A percentile compares a stretch with the other conserved stretches of the same genome.
Evolutionary conservation across 2,329 filamentous ascomycete species (phyloP).

Genomic region (Pseudopithomyces maydicus): DNA sequence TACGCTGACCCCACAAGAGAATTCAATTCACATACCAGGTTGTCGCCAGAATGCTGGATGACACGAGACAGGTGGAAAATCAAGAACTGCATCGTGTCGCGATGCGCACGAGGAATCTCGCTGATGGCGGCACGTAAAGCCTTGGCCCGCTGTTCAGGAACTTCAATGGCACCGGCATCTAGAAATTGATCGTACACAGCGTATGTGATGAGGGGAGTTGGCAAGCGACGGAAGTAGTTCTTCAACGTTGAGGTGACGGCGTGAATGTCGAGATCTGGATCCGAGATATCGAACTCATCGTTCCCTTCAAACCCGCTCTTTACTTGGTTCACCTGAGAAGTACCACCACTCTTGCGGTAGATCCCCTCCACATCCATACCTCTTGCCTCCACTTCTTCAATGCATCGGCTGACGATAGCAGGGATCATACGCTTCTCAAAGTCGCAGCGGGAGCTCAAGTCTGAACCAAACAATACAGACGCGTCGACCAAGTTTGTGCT

Average conservation of each 20-base stretch:
- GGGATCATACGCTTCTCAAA: constrained; percentile 89
- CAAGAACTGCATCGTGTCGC: constrained; percentile 89
- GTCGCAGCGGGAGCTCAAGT: constrained; percentile 82
- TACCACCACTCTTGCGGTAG: constrained; percentile 95
- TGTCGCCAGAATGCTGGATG: constrained; percentile 79
- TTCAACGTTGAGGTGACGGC: constrained; percentile 95
- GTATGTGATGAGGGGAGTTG: constrained; percentile 86
- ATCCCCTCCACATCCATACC: constrained; percentile 97
- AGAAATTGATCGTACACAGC: constrained; percentile 89
- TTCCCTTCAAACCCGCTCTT: constrained; percentile 89
- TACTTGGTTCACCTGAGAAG: constrained; percentile 86
- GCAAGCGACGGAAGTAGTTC: constrained; percentile 95
- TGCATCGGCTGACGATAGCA: constrained; percentile 87
- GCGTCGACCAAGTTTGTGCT: constrained; percentile 47
- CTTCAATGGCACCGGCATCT: constrained; percentile 75
- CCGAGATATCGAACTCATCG: constrained; percentile 88
- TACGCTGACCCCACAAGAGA: neutral
- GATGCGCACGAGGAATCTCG: constrained; percentile 80
- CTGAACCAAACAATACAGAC: constrained; percentile 81
- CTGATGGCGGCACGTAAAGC: constrained; percentile 76
- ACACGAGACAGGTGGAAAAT: constrained; percentile 92
- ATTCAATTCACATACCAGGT: constrained; percentile 68
- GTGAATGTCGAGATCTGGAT: constrained; percentile 92
- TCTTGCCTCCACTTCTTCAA: constrained; percentile 92
- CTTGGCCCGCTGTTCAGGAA: constrained; percentile 53